A percentile compares a stretch with the other conserved stretches of the same genome.
Conservation (phyloP, 2,329 filamentous ascomycete species). For the Elsinoe necatrix region DNA sequence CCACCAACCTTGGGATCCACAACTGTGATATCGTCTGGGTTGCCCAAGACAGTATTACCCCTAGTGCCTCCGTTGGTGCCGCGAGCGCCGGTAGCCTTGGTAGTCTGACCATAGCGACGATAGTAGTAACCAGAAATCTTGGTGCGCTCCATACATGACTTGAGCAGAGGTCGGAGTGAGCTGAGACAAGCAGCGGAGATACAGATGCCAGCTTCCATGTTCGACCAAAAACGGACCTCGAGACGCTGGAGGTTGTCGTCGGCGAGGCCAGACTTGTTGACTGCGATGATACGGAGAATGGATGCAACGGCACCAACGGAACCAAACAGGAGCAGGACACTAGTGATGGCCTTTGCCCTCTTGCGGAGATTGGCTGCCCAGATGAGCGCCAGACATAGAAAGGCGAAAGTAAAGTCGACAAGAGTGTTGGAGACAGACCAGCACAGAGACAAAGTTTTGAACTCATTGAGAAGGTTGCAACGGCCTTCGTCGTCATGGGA, state of each 20-base stretch:
- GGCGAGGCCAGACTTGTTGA: not conserved
- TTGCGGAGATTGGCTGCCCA: constrained; percentile 9
- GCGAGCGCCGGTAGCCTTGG: not conserved
- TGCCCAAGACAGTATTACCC: not conserved
- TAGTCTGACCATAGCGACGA: constrained; percentile 12
- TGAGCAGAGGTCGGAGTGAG: constrained; percentile 43
- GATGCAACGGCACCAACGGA: constrained; percentile 3
- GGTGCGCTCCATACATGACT: constrained; percentile 13
- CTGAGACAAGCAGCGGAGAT: constrained; percentile 83
- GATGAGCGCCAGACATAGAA: constrained; percentile 11
- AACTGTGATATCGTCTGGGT: not conserved
- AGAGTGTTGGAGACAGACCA: constrained; percentile 10
- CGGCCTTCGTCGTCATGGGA: not conserved
- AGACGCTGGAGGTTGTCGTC: constrained; percentile 14
- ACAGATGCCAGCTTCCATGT: constrained; percentile 72
- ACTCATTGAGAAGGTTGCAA: constrained; percentile 10
- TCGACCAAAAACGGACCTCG: constrained; percentile 14
- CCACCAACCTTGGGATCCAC: not conserved
- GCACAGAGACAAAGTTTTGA: not conserved
- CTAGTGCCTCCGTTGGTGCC: not conserved
- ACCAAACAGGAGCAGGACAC: constrained; percentile 1
- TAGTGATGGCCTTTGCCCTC: constrained; percentile 8
- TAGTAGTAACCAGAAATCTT: constrained; percentile 13
- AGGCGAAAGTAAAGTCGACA: constrained; percentile 9
- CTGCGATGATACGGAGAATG: constrained; percentile 12